A percentile compares a stretch with the other conserved stretches of the same genome.
phyloP scores from a whole-genome alignment of 371 early-diverging fungal genomes.

The Saksenaea oblongispora region DNA sequence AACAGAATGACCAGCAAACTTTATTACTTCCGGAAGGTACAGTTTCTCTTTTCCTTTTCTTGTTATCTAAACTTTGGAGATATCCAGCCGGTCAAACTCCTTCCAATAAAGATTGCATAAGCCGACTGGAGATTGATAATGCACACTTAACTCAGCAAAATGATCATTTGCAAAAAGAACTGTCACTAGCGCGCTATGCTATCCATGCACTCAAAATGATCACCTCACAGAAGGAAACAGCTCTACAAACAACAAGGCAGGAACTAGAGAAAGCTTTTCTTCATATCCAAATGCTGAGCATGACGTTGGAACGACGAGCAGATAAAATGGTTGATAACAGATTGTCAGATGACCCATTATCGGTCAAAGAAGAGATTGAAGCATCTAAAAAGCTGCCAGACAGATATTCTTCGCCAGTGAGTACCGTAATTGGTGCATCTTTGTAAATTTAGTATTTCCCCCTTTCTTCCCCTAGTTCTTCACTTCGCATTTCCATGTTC shows the following conservation, averaged over 20 bases:
- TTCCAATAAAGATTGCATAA: neutral
- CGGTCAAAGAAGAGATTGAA: neutral
- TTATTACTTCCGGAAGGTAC: no score
- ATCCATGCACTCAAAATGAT: constrained; percentile 44
- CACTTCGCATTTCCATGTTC: constrained; percentile 1
- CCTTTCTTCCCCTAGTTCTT: neutral
- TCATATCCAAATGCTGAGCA: constrained; percentile 32
- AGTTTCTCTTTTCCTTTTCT: no score
- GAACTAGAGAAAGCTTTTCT: constrained; percentile 49
- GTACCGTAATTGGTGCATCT: constrained; percentile 1
- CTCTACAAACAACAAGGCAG: constrained; percentile 43
- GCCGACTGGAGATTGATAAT: constrained; percentile 44
- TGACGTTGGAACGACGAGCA: constrained; percentile 12
- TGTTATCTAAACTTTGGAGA: neutral
- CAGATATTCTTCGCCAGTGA: neutral
- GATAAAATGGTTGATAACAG: neutral
- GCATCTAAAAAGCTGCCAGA: neutral
- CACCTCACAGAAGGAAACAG: constrained; percentile 32
- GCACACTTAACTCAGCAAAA: constrained; percentile 44
- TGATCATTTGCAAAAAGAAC: constrained; percentile 33
- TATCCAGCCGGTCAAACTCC: neutral
- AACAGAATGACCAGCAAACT: no score
- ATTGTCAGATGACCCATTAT: neutral
- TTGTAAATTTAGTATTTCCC: constrained; percentile 1
- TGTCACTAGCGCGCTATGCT: constrained; percentile 44